These are phyloP conservation scores for Metarhizium robertsii DNA, from an alignment of 2,329 filamentous ascomycete species.

Conservation along the genomic window DNA sequence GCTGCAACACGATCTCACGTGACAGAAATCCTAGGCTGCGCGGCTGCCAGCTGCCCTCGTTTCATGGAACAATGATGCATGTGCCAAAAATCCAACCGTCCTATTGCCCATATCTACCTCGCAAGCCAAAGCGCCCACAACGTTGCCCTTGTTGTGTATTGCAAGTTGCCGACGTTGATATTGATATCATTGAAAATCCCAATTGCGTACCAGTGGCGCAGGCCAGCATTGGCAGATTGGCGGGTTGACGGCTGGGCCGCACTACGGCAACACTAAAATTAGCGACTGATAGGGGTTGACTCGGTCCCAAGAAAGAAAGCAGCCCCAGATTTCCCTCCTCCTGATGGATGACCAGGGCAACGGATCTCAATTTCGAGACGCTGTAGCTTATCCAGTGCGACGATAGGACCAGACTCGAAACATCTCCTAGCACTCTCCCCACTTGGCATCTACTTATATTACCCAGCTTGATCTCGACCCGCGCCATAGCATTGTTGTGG, in stretches of 20 bases:
- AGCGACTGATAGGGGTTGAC: neutral
- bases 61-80: neutral
- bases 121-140: neutral
- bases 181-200: neutral
- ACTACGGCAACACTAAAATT: neutral
- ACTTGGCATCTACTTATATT: neutral
- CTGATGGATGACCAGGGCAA: neutral
- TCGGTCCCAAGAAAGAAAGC: neutral
- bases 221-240: neutral
- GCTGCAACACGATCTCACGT: slow-evolving; percentile 4
- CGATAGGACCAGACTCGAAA: neutral
- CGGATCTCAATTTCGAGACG: neutral
- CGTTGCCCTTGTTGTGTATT: neutral
- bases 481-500: neutral
- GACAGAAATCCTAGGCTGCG: neutral
- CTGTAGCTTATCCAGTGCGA: neutral
- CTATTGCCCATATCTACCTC: neutral
- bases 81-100: neutral
- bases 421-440: neutral
- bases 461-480: neutral
- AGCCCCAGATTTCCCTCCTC: neutral
- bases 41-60: neutral
- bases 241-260: no score
- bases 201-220: neutral
- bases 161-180: neutral